Percentiles rank a stretch among this genome's conserved stretches.
Conservation (phyloP, 2,329 filamentous ascomycete genomes). For the Xylaria sp. region DNA sequence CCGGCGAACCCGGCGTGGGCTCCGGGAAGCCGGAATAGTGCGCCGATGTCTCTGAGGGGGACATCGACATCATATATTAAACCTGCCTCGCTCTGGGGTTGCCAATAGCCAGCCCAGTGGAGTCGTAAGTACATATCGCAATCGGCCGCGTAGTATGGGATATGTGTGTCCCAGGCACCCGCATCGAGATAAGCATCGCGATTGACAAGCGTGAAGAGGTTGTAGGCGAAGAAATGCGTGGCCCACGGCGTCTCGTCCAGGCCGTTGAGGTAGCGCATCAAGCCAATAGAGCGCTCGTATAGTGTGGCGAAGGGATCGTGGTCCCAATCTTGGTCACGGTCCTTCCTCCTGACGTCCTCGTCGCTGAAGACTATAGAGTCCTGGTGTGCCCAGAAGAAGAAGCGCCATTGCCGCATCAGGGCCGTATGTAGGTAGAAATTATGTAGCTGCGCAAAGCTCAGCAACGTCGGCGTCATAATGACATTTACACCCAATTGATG, state of each 20-base stretch:
- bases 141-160: conserved; percentile 59
- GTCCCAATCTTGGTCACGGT: conserved; percentile 51
- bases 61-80: conserved; percentile 56
- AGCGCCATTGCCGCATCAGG: conserved; percentile 54
- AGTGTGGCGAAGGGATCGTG: conserved; percentile 50
- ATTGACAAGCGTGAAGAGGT: conserved; percentile 61
- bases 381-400: conserved; percentile 63
- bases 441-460: conserved; percentile 61
- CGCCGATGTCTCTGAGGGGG: conserved; percentile 56
- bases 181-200: conserved; percentile 55
- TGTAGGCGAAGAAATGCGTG: conserved; percentile 61
- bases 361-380: conserved; percentile 57
- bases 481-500: conserved; percentile 61
- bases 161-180: conserved; percentile 61
- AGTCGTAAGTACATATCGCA: conserved; percentile 59
- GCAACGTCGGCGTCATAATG: conserved; percentile 57
- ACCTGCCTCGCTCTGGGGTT: conserved; percentile 52
- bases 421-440: conserved; percentile 59
- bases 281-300: conserved; percentile 49
- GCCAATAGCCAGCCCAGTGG: conserved; percentile 55
- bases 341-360: conserved; percentile 52
- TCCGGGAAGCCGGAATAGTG: conserved; percentile 54
- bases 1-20: conserved; percentile 48
- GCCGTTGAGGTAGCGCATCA: conserved; percentile 48
- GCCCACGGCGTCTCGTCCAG: conserved; percentile 56